These are phyloP conservation scores for Penicillium arizonense DNA, from an alignment of 495 filamentous ascomycete genomes.

Conservation along the genomic window DNA sequence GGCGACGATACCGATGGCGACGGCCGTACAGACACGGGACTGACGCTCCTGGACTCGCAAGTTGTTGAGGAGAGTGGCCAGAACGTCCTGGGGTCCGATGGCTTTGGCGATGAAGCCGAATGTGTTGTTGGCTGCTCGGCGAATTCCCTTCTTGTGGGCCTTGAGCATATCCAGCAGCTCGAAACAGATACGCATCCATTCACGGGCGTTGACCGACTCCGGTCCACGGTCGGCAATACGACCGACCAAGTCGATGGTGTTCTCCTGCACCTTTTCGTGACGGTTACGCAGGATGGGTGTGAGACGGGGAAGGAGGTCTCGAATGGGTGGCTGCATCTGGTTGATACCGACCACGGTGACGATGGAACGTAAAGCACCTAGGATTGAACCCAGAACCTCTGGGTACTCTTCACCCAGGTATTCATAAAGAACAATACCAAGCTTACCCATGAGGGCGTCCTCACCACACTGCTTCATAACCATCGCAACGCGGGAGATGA, in stretches of 20 bases:
- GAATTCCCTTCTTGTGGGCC: slow-evolving; percentile 98
- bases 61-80: slow-evolving; percentile 95
- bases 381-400: slow-evolving; percentile 94
- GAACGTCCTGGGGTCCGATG: slow-evolving; percentile 95
- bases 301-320: slow-evolving; percentile 90
- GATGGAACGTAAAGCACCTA: slow-evolving; percentile 92
- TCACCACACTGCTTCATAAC: slow-evolving; percentile 99
- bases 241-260: slow-evolving; percentile 98
- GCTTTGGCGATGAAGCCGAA: slow-evolving; percentile 99
- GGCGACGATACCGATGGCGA: slow-evolving; percentile 99
- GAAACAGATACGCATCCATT: slow-evolving; percentile 99
- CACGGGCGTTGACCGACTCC: slow-evolving; percentile 91
- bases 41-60: slow-evolving; percentile 96
- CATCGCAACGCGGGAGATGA: slow-evolving; percentile 94
- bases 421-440: slow-evolving; percentile 96
- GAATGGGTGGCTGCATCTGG: slow-evolving; percentile 98
- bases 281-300: slow-evolving; percentile 97
- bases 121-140: slow-evolving; percentile 98
- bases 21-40: slow-evolving; percentile 95
- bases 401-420: slow-evolving; percentile 99
- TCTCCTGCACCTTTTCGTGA: slow-evolving; percentile 99
- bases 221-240: slow-evolving; percentile 97
- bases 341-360: slow-evolving; percentile 98
- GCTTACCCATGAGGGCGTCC: slow-evolving; percentile 92
- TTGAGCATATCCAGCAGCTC: slow-evolving; percentile 99